Percentiles rank a stretch among this genome's conserved stretches.
These are phyloP conservation scores for Rusavskia elegans DNA, from an alignment of 495 filamentous ascomycete genomes.

Conservation along the genomic window DNA sequence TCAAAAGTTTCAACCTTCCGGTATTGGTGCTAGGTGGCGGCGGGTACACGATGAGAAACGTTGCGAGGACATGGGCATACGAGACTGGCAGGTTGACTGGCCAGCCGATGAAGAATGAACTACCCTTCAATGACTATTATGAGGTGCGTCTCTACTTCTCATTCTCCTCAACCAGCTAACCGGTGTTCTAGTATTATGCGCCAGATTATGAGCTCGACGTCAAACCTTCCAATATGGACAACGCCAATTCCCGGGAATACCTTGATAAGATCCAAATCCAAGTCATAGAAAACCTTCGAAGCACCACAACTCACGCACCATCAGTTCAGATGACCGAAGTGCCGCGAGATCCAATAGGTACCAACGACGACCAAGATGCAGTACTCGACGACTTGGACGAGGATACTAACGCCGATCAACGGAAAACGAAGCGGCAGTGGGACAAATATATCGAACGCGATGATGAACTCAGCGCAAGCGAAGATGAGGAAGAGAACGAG, in stretches of 20 bases:
- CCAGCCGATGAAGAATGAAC: slow-evolving; percentile 54
- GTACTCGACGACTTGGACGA: slow-evolving; percentile 78
- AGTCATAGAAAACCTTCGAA: slow-evolving; percentile 83
- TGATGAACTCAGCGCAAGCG: slow-evolving; percentile 68
- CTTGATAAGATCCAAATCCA: slow-evolving; percentile 87
- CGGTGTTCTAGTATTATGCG: slow-evolving; percentile 63
- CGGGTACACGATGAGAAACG: slow-evolving; percentile 98
- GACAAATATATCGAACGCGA: slow-evolving; percentile 60
- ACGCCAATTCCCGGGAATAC: slow-evolving; percentile 88
- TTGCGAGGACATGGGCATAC: slow-evolving; percentile 91
- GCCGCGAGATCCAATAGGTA: slow-evolving; percentile 58
- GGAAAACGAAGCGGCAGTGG: slow-evolving; percentile 68
- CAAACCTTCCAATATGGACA: slow-evolving; percentile 95
- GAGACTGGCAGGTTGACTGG: slow-evolving; percentile 87
- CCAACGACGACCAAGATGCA: slow-evolving; percentile 77
- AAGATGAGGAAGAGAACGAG: slow-evolving; percentile 72
- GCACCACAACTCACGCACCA: slow-evolving; percentile 69
- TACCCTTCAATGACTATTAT: slow-evolving; percentile 99
- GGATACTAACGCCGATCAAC: slow-evolving; percentile 73
- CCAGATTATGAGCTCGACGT: slow-evolving; percentile 95
- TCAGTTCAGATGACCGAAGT: slow-evolving; percentile 92
- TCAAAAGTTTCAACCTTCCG: slow-evolving; percentile 82
- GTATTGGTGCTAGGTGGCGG: slow-evolving; percentile 88
- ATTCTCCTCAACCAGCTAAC: slow-evolving; percentile 16
- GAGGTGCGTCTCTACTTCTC: slow-evolving; percentile 42